Base-by-base conservation (phyloP, 2,329 filamentous ascomycete genomes). In the Epichloe coenophiala region DNA sequence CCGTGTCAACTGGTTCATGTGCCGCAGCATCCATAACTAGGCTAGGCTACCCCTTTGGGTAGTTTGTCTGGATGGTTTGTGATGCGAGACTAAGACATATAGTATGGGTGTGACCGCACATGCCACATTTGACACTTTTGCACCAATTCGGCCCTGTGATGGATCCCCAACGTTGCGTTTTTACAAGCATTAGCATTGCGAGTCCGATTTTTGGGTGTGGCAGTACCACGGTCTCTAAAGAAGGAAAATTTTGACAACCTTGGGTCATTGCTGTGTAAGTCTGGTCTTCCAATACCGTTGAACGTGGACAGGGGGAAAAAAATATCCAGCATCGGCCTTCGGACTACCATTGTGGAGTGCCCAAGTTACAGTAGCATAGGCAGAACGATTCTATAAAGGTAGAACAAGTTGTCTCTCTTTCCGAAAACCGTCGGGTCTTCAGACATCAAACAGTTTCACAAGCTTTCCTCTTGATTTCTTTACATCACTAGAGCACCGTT, bases 161-260 rank as follows among this genome's bases (percentile, higher is more conserved):
- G 42, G 42, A 46, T 19, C 23, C 46, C 21, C 31, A 41, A 49
- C 41, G 35, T 46, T 52, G 31, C 47, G 42, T 44, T 37, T 33
- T 19, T 36, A 8, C 46, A 39, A 31, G 31, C 43, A 40, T 31
- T 31, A 11, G 31, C 3, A 31, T 52, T 47, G 27, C 43, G 47
- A 50, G 19, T 47, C 43, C 51, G 38, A 44, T 35, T 31, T 21
- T 21, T 36, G 8, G 21, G 46, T 47, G 36, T 33, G 41, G 43
- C 37, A 46, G 42, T 17, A 49, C 47, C 15, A 21, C 15, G 7
- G 27, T 43, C 31, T 40, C 27, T n/a, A 15, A 11, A 17, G 9
- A 31, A 31, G 31, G 31, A 31, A 17, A 36, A 15, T 43, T 21
- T 39, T n/a, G 44, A 47, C 39, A 49, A 8, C 12, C 36, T 45